These are phyloP conservation scores for Boletus subluridellus DNA, from an alignment of 1,284 basidiomycete species.

Conservation along the genomic window DNA sequence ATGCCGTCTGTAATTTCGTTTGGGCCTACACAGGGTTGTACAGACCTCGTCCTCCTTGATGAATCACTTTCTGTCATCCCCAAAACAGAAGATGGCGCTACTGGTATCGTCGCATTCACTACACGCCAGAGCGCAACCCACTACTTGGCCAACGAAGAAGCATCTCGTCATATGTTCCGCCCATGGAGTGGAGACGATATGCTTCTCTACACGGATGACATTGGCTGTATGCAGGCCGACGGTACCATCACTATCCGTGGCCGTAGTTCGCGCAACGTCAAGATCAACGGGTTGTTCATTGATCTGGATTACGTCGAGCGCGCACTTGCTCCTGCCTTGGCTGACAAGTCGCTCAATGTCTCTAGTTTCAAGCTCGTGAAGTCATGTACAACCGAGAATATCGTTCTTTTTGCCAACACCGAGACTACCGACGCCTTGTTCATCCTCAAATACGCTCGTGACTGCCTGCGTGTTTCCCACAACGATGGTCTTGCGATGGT, in stretches of 20 bases:
- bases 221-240: conserved; percentile 24
- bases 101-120: conserved; percentile 26
- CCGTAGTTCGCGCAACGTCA: conserved; percentile 30
- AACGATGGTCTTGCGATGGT: conserved; percentile 23
- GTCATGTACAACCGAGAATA: conserved; percentile 22
- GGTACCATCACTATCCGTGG: conserved; percentile 26
- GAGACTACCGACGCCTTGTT: conserved; percentile 14
- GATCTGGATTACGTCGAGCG: conserved; percentile 28
- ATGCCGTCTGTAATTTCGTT: conserved; percentile 27
- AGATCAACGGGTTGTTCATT: conserved; percentile 27
- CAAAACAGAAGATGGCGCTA: conserved; percentile 13
- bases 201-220: conserved; percentile 28
- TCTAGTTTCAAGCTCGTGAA: conserved; percentile 27
- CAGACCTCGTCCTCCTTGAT: conserved; percentile 27
- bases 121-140: conserved; percentile 24
- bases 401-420: conserved; percentile 24
- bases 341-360: conserved; percentile 13
- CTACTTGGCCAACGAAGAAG: conserved; percentile 24
- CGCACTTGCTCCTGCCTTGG: conserved; percentile 20
- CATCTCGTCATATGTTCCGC: conserved; percentile 29
- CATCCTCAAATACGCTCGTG: conserved; percentile 24
- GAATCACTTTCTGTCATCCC: conserved; percentile 20
- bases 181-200: conserved; percentile 20
- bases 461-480: conserved; percentile 13
- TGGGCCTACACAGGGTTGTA: conserved; percentile 24